Evolutionary conservation across 2,329 filamentous ascomycete genomes (phyloP).

Genomic region (Endoconidiophora polonica): DNA sequence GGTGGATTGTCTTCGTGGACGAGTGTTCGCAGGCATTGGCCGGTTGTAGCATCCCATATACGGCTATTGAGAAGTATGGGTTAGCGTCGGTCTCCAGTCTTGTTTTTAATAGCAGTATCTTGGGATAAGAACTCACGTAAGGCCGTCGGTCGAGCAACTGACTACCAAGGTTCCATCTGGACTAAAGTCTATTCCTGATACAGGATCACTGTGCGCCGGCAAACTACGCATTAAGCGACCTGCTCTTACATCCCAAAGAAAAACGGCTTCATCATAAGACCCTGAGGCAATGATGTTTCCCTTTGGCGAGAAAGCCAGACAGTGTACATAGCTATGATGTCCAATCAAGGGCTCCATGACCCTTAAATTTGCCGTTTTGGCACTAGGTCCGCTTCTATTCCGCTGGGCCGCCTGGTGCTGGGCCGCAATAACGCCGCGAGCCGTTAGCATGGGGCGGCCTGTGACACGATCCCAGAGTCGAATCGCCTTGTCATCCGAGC

Average conservation of each 20-base stretch:
- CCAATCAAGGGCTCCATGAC: slow-evolving; percentile 48
- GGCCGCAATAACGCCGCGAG: slow-evolving; percentile 19
- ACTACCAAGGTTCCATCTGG: slow-evolving; percentile 82
- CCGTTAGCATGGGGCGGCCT: slow-evolving; percentile 34
- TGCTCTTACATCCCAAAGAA: slow-evolving; percentile 87
- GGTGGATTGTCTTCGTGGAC: slow-evolving; percentile 68
- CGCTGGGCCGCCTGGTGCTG: slow-evolving; percentile 17
- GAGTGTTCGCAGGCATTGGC: slow-evolving; percentile 84
- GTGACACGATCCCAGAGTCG: slow-evolving; percentile 71
- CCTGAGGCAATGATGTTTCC: slow-evolving; percentile 93
- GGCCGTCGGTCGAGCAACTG: slow-evolving; percentile 77
- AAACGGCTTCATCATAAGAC: slow-evolving; percentile 93
- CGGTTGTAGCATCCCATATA: slow-evolving; percentile 90
- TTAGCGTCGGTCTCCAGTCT: background rate
- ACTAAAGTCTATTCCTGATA: slow-evolving; percentile 85
- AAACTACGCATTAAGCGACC: slow-evolving; percentile 77
- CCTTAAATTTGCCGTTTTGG: slow-evolving; percentile 18
- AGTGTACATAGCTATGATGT: slow-evolving; percentile 94
- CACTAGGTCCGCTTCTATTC: slow-evolving; percentile 14
- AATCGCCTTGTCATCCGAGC: slow-evolving; percentile 92
- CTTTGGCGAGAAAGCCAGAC: slow-evolving; percentile 88
- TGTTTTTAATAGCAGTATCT: background rate
- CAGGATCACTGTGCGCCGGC: slow-evolving; percentile 88
- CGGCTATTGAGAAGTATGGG: slow-evolving; percentile 31
- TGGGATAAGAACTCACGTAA: slow-evolving; percentile 43